Conservation (phyloP, 495 filamentous ascomycete species). For the Neurospora terricola region DNA sequence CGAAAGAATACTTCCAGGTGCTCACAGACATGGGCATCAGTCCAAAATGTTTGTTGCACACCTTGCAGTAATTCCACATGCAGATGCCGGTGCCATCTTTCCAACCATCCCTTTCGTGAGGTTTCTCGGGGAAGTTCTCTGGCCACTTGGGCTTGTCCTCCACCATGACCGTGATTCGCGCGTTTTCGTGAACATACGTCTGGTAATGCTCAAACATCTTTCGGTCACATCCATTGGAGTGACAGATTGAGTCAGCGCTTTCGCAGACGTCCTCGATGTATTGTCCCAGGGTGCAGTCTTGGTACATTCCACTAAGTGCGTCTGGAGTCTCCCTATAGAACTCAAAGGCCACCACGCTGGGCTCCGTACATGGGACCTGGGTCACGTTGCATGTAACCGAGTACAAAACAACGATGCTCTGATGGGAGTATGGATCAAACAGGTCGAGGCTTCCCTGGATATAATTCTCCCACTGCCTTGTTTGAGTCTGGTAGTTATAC, state of each 20-base stretch:
- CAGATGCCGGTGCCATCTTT: conserved; percentile 53
- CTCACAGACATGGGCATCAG: conserved; percentile 87
- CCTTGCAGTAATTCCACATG: conserved; percentile 97
- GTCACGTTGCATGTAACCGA: conserved; percentile 86
- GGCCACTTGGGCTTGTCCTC: conserved; percentile 48
- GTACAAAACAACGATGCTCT: conserved; percentile 91
- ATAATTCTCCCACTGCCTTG: conserved; percentile 89
- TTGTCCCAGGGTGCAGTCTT: conserved; percentile 87
- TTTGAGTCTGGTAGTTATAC: conserved; percentile 90
- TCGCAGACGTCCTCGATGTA: conserved; percentile 89
- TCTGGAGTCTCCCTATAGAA: conserved; percentile 88
- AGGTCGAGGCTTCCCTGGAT: conserved; percentile 71
- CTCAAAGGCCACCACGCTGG: conserved; percentile 71
- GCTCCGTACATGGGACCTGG: conserved; percentile 84
- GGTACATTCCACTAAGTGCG: conserved; percentile 49
- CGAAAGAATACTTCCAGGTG: conserved; percentile 98
- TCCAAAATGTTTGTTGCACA: conserved; percentile 81
- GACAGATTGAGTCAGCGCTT: conserved; percentile 62
- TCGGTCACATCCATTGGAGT: conserved; percentile 74
- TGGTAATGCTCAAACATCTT: conserved; percentile 90
- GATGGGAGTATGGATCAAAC: conserved; percentile 89
- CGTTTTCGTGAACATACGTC: conserved; percentile 95
- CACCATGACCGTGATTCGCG: conserved; percentile 80
- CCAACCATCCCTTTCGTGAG: conserved; percentile 27
- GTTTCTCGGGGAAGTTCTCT: conserved; percentile 33